Evolutionary conservation across 345 rosid species (phyloP), one percentile per base, ranked within the genome.

Genomic region (Excoecaria agallocha): DNA sequence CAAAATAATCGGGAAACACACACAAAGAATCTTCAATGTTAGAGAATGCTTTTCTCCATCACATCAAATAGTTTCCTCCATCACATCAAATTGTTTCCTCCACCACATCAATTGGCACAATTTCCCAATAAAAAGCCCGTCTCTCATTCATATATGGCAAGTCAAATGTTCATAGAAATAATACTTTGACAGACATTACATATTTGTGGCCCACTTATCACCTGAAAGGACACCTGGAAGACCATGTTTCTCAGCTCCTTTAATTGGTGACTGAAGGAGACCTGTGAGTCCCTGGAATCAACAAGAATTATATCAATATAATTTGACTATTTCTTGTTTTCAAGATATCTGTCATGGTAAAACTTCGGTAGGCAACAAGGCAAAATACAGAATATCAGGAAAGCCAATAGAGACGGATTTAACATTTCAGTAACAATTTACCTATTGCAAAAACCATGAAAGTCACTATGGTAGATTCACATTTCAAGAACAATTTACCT

Each of bases 151-250:
- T 6, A 43, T 1, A 43, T 43, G 2, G 30, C 30, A 30, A 30
- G 30, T 30, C 30, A 30, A 30, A 30, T 5, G 48, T 10, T 43
- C 10, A 43, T 0, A 10, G 10, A 43, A 43, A 43, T 43, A 43
- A 43, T 5, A 43, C 48, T 43, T 8, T 41, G 6, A 43, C 48
- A 43, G 10, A 43, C 48, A 43, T 43, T 10, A 43, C 48, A 43
- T 9, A 67, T 45, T 45, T 58, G 59, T 13, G 15, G 63, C 30
- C 19, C 7, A 49, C 45, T 63, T 22, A 72, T 66, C 86, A 92
- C 98, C 97, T 84, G 98, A 94, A 69, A 94, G 81, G 70, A 94
- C 87, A 22, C 97, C 98, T 4, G 98, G 97, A 82, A 94, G 92
- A 77, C 98, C 98, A 43, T 89, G 90, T 78, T 89, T 92, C 87